phyloP scores from a whole-genome alignment of 768 basidiomycete species.

The Lactarius indigo region DNA sequence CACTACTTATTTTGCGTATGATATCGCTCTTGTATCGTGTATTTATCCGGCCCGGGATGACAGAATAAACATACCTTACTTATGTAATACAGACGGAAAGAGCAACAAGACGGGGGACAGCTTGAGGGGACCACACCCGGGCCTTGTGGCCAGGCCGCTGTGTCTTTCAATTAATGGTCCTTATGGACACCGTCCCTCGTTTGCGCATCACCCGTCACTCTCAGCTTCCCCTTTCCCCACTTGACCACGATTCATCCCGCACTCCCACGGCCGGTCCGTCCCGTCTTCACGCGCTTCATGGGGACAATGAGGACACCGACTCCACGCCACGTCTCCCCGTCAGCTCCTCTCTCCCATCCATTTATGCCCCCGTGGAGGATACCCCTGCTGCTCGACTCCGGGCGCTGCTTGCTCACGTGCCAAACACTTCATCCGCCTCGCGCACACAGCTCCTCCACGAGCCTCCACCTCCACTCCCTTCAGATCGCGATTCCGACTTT shows the following conservation, averaged over 20 bases:
- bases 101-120: too few species aligned
- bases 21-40: constrained; percentile 11
- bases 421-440: constrained; percentile 20
- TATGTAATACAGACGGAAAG: neutral
- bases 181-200: constrained; percentile 17
- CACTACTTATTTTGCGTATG: constrained; percentile 19
- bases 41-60: neutral
- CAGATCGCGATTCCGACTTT: constrained; percentile 26
- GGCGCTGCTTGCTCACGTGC: constrained; percentile 19
- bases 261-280: constrained; percentile 25
- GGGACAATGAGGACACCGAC: constrained; percentile 23
- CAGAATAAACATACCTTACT: neutral
- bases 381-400: constrained; percentile 25
- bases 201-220: constrained; percentile 19
- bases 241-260: constrained; percentile 15
- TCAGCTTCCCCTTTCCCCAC: neutral
- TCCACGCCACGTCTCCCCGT: constrained; percentile 23
- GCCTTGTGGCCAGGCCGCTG: constrained; percentile 2
- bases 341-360: constrained; percentile 23
- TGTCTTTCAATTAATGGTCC: constrained; percentile 3
- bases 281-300: constrained; percentile 18
- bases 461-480: constrained; percentile 19
- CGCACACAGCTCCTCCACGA: constrained; percentile 24
- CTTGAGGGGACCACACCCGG: neutral
- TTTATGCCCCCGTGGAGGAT: constrained; percentile 13